Conservation (phyloP, 805 yeast genomes). For the Ogataea angusta region DNA sequence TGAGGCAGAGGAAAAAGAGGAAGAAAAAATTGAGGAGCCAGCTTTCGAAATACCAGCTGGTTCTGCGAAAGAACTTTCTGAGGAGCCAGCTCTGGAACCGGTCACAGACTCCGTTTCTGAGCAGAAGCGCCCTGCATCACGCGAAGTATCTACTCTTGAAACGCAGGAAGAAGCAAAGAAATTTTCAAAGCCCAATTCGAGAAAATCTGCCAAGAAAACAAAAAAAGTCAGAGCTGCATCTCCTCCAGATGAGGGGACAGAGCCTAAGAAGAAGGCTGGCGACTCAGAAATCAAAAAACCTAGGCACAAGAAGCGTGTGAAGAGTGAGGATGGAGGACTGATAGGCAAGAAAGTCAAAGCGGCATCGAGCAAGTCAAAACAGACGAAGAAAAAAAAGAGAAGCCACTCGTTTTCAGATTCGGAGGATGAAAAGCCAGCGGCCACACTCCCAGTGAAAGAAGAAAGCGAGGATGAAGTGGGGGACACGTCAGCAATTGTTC, state of each 20-base stretch:
- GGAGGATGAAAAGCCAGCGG: neutral
- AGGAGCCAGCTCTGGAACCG: too few relatives aligned
- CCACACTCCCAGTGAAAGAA: neutral
- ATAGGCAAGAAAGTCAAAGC: neutral
- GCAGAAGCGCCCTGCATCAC: too few relatives aligned
- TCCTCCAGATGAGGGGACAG: neutral
- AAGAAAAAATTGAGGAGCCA: slow-evolving; percentile 3
- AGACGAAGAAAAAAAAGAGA: neutral
- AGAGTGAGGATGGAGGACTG: slow-evolving; percentile 2
- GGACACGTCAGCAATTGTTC: slow-evolving; percentile 19
- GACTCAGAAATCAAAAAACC: neutral
- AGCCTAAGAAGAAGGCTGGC: neutral
- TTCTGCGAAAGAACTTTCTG: neutral
- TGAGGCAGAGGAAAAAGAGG: slow-evolving; percentile 11
- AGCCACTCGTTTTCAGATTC: slow-evolving; percentile 3
- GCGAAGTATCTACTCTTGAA: too few relatives aligned
- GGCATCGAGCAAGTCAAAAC: neutral
- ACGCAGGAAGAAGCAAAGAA: neutral
- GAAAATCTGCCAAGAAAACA: neutral
- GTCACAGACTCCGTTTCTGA: too few relatives aligned
- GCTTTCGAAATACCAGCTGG: neutral
- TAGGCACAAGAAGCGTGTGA: neutral
- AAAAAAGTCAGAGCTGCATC: neutral
- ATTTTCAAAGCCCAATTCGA: neutral
- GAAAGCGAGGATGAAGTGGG: slow-evolving; percentile 7